These are phyloP conservation scores for Kalmanozyma brasiliensis DNA, from an alignment of 1,284 basidiomycete genomes.

Conservation along the genomic window DNA sequence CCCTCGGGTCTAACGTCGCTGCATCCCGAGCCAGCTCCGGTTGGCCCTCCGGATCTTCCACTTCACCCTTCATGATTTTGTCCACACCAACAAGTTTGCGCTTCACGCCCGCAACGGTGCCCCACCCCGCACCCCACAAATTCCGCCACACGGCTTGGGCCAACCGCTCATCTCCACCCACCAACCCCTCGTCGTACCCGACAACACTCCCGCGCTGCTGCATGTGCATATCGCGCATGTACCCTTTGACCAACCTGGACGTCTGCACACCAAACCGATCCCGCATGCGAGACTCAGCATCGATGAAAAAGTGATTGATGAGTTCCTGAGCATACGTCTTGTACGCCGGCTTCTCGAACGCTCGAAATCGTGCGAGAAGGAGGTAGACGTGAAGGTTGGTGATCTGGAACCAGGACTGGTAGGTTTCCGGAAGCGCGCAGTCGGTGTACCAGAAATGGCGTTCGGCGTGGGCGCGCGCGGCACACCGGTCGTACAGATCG, in stretches of 20 bases:
- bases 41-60: slow-evolving; percentile 56
- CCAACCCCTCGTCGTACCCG: slow-evolving; percentile 82
- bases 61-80: slow-evolving; percentile 47
- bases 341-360: slow-evolving; percentile 78
- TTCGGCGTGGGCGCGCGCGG: slow-evolving; percentile 69
- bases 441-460: slow-evolving; percentile 70
- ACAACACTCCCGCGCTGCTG: slow-evolving; percentile 89
- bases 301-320: slow-evolving; percentile 94
- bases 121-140: slow-evolving; percentile 74
- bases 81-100: slow-evolving; percentile 59
- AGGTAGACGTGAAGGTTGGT: slow-evolving; percentile 94
- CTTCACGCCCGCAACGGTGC: slow-evolving; percentile 69
- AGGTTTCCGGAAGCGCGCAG: slow-evolving; percentile 88
- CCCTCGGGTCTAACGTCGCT: slow-evolving; percentile 39
- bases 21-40: slow-evolving; percentile 71
- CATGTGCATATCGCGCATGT: slow-evolving; percentile 88
- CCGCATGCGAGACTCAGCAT: slow-evolving; percentile 90
- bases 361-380: slow-evolving; percentile 85
- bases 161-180: slow-evolving; percentile 69
- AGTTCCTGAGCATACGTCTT: slow-evolving; percentile 80
- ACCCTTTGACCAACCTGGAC: slow-evolving; percentile 82
- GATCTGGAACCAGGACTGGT: slow-evolving; percentile 97
- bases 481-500: slow-evolving; percentile 72
- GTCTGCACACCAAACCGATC: slow-evolving; percentile 77
- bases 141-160: slow-evolving; percentile 92